Evolutionary conservation across 129 eudicot species (phyloP).

Genomic region (Arctium minus): DNA sequence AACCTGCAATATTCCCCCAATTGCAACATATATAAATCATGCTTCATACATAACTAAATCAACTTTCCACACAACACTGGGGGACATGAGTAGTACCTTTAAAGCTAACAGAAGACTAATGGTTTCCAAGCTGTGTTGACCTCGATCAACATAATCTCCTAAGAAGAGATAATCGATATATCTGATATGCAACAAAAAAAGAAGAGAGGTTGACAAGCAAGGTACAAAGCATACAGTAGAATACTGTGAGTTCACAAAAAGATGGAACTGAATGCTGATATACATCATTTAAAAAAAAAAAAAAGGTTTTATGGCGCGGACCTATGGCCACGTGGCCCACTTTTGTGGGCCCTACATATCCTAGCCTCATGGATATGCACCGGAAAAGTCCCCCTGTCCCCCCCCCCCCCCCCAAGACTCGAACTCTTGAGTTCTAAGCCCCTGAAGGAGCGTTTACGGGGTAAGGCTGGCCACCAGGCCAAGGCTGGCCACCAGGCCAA

Average conservation of each 20-base stretch:
- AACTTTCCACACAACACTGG: background rate
- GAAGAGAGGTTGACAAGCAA: conserved; percentile 32
- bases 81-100: conserved; percentile 48
- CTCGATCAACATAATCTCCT: conserved; percentile 99
- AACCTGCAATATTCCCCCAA: conserved; percentile 48
- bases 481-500: too few species aligned
- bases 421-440: too few species aligned
- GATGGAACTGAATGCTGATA: background rate
- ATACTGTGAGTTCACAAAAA: background rate
- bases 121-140: conserved; percentile 98
- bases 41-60: background rate
- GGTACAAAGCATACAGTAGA: background rate
- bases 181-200: conserved; percentile 37
- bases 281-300: background rate
- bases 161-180: conserved; percentile 98
- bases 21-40: conserved; percentile 3
- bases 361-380: too few species aligned
- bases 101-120: conserved; percentile 88
- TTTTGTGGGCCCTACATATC: too few species aligned
- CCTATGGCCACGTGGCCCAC: too few species aligned
- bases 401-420: too few species aligned
- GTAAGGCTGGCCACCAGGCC: too few species aligned
- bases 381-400: too few species aligned
- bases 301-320: too few species aligned
- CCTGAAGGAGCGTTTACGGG: too few species aligned